phyloP scores from a whole-genome alignment of 345 rosid genomes.

The Acer yangbiense region DNA sequence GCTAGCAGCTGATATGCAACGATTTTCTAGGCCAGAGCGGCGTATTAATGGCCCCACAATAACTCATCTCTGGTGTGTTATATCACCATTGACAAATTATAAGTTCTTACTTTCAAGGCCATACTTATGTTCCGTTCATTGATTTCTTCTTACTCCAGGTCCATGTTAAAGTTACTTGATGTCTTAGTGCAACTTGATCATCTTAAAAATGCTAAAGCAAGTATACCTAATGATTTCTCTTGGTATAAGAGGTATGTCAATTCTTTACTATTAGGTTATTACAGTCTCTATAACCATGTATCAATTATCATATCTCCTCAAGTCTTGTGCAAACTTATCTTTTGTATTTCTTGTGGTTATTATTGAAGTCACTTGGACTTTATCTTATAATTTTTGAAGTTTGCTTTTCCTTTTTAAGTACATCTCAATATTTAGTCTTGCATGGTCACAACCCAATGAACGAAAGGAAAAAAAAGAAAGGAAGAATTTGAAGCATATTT shows the following conservation, averaged over 20 bases:
- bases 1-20: conserved; percentile 99
- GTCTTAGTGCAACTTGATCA: conserved; percentile 98
- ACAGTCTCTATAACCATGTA: conserved; percentile 1
- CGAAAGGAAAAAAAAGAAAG: background rate
- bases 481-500: background rate
- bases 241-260: conserved; percentile 90
- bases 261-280: conserved; percentile 1
- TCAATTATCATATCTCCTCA: background rate
- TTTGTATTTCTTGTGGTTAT: background rate
- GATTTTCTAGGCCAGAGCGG: conserved; percentile 96
- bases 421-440: conserved; percentile 5
- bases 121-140: conserved; percentile 15
- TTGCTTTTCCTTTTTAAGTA: background rate
- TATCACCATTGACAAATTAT: background rate
- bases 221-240: conserved; percentile 99
- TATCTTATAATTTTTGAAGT: background rate
- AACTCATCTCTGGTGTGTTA: conserved; percentile 83
- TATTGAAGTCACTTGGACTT: background rate
- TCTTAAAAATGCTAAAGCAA: conserved; percentile 98
- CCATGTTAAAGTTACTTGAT: conserved; percentile 95
- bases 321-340: background rate
- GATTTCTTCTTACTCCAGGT: conserved; percentile 51
- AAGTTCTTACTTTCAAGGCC: conserved; percentile 1
- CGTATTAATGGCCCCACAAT: conserved; percentile 96
- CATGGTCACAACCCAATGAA: background rate